phyloP scores from a whole-genome alignment of 192 early-diverging fungal genomes.

The Gamsiella multidivaricata region DNA sequence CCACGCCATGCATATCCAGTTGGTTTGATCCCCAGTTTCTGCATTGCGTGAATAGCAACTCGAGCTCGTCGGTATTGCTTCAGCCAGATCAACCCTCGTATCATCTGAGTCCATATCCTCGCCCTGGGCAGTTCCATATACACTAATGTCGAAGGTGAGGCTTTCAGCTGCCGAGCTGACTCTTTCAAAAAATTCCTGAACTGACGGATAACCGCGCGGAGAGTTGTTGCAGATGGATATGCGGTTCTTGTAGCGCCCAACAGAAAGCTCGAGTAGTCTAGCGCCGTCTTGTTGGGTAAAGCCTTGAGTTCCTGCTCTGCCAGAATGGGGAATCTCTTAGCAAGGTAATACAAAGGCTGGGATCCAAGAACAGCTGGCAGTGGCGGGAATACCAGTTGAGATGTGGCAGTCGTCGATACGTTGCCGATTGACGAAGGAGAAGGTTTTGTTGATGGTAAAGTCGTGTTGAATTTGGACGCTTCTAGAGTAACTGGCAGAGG shows the following conservation, averaged over 20 bases:
- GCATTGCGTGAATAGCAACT: conserved; percentile 37
- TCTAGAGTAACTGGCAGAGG: conserved; percentile 38
- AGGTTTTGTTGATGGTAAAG: background rate
- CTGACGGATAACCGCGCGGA: conserved; percentile 38
- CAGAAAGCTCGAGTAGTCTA: conserved; percentile 50
- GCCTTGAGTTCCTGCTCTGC: conserved; percentile 42
- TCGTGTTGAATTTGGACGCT: background rate
- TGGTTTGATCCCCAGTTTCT: conserved; percentile 39
- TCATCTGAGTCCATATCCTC: conserved; percentile 41
- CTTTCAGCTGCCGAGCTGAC: conserved; percentile 3
- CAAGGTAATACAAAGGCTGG: conserved; percentile 42
- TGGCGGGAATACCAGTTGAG: conserved; percentile 21
- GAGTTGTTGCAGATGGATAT: conserved; percentile 37
- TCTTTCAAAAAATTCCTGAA: conserved; percentile 49
- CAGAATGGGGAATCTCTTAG: conserved; percentile 36
- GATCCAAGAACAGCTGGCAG: conserved; percentile 41
- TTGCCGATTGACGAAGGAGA: background rate
- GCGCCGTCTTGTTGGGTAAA: conserved; percentile 28
- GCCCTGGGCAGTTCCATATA: conserved; percentile 29
- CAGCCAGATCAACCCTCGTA: conserved; percentile 45
- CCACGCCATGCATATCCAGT: conserved; percentile 47
- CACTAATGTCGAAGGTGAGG: background rate
- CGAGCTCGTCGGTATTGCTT: conserved; percentile 47
- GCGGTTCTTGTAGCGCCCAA: conserved; percentile 38
- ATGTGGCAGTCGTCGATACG: background rate